Base-by-base conservation (phyloP, 2,329 filamentous ascomycete genomes). In the Arthrobotrys iridis region DNA sequence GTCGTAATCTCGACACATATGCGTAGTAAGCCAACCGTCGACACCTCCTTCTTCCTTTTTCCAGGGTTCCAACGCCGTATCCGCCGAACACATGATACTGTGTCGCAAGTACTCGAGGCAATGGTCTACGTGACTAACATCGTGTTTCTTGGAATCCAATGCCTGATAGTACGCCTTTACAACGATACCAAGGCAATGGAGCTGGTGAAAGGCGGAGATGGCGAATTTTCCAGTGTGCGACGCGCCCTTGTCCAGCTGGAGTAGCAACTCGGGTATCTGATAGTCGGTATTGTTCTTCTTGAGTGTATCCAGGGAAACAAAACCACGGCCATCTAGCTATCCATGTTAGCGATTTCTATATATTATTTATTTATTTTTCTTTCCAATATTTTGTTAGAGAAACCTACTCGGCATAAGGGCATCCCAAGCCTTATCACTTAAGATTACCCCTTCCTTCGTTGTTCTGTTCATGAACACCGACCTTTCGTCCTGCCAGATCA, bases 21-120 rank as follows among this genome's bases (percentile, higher is more conserved):
- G 43, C 43, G 43, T 48, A 48, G 43, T 48, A 22, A 15, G 15
- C 43, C 43, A 48, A 6, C 43, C 43, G 43, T 48, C 43, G 43
- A 48, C 43, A 10, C 43, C 43, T 11, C 43, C 77, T 15, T 80
- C 79, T 11, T 82, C 81, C 15, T 83, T 80, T 33, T 81, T 77
- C 6, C 76, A 65, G 18, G 37, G 50, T 72, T 82, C 82, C 4
- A 83, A 77, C 3, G 79, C 80, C 59, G 80, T 66, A 40, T 82
- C 81, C 5, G 78, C 81, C 13, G 77, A 78, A 57, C 81, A 82
- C 77, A 82, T 79, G 73, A 82, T 81, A 68, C 77, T 79, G 73
- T 82, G 79, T 10, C 81, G 78, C 5, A 82, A 68, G 48, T 82
- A 82, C 40, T 83, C 82, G 73, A 84, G 82, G 79, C 83, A 84